Conservation (phyloP, 129 eudicot genomes). For the Deinandra increscens region DNA sequence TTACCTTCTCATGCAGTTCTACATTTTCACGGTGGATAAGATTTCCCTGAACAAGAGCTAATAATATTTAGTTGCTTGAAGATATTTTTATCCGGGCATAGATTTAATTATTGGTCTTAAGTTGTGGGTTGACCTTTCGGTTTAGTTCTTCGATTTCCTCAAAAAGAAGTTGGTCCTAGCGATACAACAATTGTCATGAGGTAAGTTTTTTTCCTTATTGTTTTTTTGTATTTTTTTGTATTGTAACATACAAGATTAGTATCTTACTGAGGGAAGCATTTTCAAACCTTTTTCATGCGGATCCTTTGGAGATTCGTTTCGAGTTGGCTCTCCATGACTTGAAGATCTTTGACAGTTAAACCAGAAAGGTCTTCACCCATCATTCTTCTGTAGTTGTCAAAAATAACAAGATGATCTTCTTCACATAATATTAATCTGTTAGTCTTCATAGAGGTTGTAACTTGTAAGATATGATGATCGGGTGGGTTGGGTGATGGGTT, state of each 20-base stretch:
- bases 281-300: slow-evolving; percentile 65
- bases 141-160: slow-evolving; percentile 62
- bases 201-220: background rate
- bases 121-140: slow-evolving; percentile 46
- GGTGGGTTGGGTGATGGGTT: background rate
- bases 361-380: slow-evolving; percentile 84
- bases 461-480: background rate
- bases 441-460: background rate
- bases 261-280: slow-evolving; percentile 3
- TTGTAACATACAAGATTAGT: background rate
- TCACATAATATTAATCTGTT: background rate
- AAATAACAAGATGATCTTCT: background rate
- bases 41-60: slow-evolving; percentile 46
- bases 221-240: too few relatives aligned
- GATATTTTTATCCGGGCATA: background rate
- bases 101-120: background rate
- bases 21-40: slow-evolving; percentile 56
- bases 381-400: slow-evolving; percentile 48
- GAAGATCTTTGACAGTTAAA: slow-evolving; percentile 69
- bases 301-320: slow-evolving; percentile 67
- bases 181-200: slow-evolving; percentile 13
- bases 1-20: slow-evolving; percentile 56
- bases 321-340: slow-evolving; percentile 67
- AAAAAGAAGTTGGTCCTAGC: slow-evolving; percentile 60
- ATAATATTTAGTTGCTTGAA: slow-evolving; percentile 13